Conservation (phyloP, 768 basidiomycete genomes). For the Boletus huronensis region DNA sequence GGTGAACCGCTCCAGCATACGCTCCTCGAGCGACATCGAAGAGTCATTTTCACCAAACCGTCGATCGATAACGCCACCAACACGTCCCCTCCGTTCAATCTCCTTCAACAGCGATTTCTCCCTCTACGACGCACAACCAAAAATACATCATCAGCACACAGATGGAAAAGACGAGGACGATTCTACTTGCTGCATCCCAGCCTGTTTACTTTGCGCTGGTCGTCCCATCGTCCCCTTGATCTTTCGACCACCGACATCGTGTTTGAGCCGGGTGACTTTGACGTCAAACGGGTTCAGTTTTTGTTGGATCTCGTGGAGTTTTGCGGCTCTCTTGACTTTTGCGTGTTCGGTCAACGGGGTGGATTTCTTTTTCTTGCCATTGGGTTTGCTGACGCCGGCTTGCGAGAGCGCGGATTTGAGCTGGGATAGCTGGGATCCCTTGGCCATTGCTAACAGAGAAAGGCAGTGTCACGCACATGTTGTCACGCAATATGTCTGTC, state of each 20-base stretch:
- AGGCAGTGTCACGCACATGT: neutral
- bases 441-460: constrained; percentile 34
- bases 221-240: constrained; percentile 78
- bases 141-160: constrained; percentile 5
- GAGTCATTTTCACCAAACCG: constrained; percentile 97
- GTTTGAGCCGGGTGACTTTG: constrained; percentile 88
- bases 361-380: constrained; percentile 67
- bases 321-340: constrained; percentile 76
- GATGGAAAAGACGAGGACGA: constrained; percentile 19
- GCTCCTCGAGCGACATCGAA: constrained; percentile 89
- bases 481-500: neutral
- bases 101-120: constrained; percentile 88
- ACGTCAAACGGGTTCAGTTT: constrained; percentile 92
- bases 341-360: constrained; percentile 61
- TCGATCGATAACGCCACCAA: constrained; percentile 88
- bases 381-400: constrained; percentile 69
- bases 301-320: constrained; percentile 78
- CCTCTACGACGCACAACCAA: constrained; percentile 45
- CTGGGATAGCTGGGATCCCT: constrained; percentile 87
- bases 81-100: constrained; percentile 72
- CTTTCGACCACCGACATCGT: constrained; percentile 87
- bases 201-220: constrained; percentile 86
- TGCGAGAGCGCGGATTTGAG: constrained; percentile 81
- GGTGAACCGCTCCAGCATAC: constrained; percentile 96
- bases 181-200: constrained; percentile 80